Evolutionary conservation across 2,329 filamentous ascomycete species (phyloP), one percentile per base, ranked within the genome.

Genomic region (Colletotrichum aenigma): DNA sequence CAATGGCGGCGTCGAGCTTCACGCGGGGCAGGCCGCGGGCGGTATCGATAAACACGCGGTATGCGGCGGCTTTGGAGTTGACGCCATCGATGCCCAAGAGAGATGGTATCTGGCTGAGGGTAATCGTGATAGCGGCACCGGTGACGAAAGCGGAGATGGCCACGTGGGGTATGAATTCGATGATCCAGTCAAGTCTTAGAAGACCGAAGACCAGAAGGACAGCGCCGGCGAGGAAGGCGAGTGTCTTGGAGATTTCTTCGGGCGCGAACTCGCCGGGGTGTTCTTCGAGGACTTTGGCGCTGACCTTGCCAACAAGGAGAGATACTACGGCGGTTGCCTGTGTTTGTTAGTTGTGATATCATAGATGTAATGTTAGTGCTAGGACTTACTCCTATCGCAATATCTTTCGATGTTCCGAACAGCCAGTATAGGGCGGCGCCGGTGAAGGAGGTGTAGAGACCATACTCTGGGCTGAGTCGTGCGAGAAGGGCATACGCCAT

Each of bases 341-440:
- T 69, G 5, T 7, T n/a, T 71, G 74, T 82, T 64, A 78, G 70
- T 13, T n/a, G 4, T n/a, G 26, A 8, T 12, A 6, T 32, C 6
- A 34, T 3, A 7, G 6, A 21, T 7, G 7, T 7, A 2, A 15
- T 12, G 8, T 12, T 16, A 24, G 26, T 6, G 3, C 3, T 28
- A 12, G 13, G 34, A 9, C 86, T 52, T 82, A 88, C 87, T 28
- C 94, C 94, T 74, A 96, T 96, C 6, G 94, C 95, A 81, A 96
- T 95, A 82, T 96, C 94, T 81, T 95, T 96, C 3, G 94, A 96
- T 0, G 94, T 96, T 38, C 94, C 94, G 81, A 96, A 96, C 70
- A 95, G 90, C 94, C 94, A 96, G 84, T 96, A 96, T 64, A 95
- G 88, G 69, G 95, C 85, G 21, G 95, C 94, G 64, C 94, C 94